A percentile compares a stretch with the other conserved stretches of the same genome.
Evolutionary conservation across 805 yeast genomes (phyloP).

Genomic region (Ogataea glucozyma): DNA sequence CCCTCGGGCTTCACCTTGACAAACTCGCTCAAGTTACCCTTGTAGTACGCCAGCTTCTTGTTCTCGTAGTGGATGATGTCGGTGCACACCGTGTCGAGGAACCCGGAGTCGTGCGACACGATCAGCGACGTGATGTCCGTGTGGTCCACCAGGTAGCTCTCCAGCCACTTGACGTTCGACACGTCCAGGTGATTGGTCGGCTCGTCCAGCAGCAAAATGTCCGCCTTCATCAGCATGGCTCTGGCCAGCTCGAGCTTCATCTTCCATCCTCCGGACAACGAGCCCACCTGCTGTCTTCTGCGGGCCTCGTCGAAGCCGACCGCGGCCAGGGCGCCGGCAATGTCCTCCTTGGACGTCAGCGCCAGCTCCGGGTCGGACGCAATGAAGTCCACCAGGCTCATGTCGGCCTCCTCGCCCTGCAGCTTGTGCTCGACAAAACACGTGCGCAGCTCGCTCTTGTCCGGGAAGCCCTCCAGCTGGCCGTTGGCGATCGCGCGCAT

Average conservation of each 20-base stretch:
- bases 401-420: slow-evolving; percentile 91
- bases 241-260: slow-evolving; percentile 98
- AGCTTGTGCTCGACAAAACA: slow-evolving; percentile 97
- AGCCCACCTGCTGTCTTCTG: slow-evolving; percentile 87
- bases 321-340: slow-evolving; percentile 69
- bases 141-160: slow-evolving; percentile 80
- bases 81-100: slow-evolving; percentile 92
- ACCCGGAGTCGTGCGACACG: slow-evolving; percentile 97
- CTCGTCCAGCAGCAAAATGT: slow-evolving; percentile 90
- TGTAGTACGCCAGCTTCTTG: slow-evolving; percentile 91
- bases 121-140: slow-evolving; percentile 89
- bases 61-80: slow-evolving; percentile 96
- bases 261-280: slow-evolving; percentile 98
- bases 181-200: slow-evolving; percentile 99
- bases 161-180: slow-evolving; percentile 88
- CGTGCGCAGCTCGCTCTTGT: slow-evolving; percentile 79
- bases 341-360: slow-evolving; percentile 63
- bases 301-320: slow-evolving; percentile 94
- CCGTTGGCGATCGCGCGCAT: slow-evolving; percentile 98
- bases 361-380: slow-evolving; percentile 83
- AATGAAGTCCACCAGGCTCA: slow-evolving; percentile 85
- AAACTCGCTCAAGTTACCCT: slow-evolving; percentile 91
- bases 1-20: slow-evolving; percentile 95
- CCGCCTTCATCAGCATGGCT: slow-evolving; percentile 98
- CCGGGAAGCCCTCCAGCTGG: slow-evolving; percentile 96